Percentiles rank a stretch among this genome's conserved stretches.
phyloP scores from a whole-genome alignment of 495 filamentous ascomycete species.

The Umbilicaria muhlenbergii region DNA sequence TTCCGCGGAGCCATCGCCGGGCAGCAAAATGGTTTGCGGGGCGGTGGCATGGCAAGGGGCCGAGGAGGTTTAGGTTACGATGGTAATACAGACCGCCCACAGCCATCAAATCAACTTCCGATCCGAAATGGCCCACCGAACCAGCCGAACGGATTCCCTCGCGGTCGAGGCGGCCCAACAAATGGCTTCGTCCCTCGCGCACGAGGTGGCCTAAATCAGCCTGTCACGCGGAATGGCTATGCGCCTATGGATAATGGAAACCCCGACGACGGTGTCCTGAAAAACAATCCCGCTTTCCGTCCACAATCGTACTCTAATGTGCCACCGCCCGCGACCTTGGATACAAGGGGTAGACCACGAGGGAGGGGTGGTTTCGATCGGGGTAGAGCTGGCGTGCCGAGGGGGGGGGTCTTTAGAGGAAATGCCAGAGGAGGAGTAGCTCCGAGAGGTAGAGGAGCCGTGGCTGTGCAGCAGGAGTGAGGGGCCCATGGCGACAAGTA shows the following conservation, averaged over 20 bases:
- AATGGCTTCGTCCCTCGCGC: constrained; percentile 17
- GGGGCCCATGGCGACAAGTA: not conserved
- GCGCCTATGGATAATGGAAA: constrained; percentile 33
- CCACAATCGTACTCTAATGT: constrained; percentile 54
- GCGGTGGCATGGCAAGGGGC: constrained; percentile 23
- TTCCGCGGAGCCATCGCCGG: constrained; percentile 54
- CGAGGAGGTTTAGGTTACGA: constrained; percentile 28
- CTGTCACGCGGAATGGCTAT: constrained; percentile 32
- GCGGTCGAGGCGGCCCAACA: constrained; percentile 16
- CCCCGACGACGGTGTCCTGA: constrained; percentile 29
- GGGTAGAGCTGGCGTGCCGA: constrained; percentile 20
- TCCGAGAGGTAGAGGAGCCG: constrained; percentile 6
- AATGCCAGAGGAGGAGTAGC: not conserved
- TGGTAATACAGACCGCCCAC: constrained; percentile 15
- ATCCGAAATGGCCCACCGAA: constrained; percentile 18
- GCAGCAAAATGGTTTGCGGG: constrained; percentile 17
- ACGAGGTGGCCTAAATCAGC: constrained; percentile 16
- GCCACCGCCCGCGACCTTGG: constrained; percentile 59
- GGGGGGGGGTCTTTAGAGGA: constrained; percentile 9
- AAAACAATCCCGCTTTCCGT: constrained; percentile 37
- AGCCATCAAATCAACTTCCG: constrained; percentile 11
- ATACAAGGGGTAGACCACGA: constrained; percentile 38
- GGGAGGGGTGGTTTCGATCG: constrained; percentile 30
- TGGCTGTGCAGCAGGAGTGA: constrained; percentile 7
- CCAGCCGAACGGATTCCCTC: constrained; percentile 3